Percentiles rank a stretch among this genome's conserved stretches.
Conservation (phyloP, 495 filamentous ascomycete species). For the Pyrenula massariospora region DNA sequence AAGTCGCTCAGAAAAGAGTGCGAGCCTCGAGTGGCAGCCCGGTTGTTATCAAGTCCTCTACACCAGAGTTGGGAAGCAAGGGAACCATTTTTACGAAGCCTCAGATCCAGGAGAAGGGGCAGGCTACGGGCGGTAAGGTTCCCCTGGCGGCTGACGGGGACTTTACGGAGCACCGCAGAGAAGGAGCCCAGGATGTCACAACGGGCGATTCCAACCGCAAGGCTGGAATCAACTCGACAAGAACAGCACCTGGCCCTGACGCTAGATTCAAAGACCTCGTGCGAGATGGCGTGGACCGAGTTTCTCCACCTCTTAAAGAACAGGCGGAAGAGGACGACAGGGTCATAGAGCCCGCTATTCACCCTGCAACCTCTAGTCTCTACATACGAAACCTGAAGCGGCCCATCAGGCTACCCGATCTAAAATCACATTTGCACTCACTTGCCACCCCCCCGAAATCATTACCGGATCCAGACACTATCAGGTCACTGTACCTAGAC, state of each 20-base stretch:
- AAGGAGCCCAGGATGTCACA: not conserved
- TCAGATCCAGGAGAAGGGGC: not conserved
- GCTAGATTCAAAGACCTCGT: conserved; percentile 37
- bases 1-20: conserved; percentile 31
- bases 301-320: conserved; percentile 3
- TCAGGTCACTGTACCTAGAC: conserved; percentile 69
- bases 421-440: conserved; percentile 54
- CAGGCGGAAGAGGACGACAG: conserved; percentile 25
- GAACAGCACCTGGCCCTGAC: not conserved
- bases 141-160: not conserved
- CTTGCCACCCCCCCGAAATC: conserved; percentile 50
- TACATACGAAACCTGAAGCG: conserved; percentile 91
- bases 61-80: not conserved
- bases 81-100: not conserved
- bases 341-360: conserved; percentile 53
- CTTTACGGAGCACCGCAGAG: not conserved
- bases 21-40: conserved; percentile 22
- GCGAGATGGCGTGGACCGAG: not conserved
- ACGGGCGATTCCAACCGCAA: not conserved
- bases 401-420: conserved; percentile 53
- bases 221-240: not conserved
- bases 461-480: conserved; percentile 33
- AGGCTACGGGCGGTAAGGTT: not conserved
- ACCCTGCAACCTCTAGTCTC: conserved; percentile 72
- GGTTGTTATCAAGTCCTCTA: conserved; percentile 3